Evolutionary conservation across 2,329 filamentous ascomycete species (phyloP).

Genomic region (Cordyceps pruinosa): DNA sequence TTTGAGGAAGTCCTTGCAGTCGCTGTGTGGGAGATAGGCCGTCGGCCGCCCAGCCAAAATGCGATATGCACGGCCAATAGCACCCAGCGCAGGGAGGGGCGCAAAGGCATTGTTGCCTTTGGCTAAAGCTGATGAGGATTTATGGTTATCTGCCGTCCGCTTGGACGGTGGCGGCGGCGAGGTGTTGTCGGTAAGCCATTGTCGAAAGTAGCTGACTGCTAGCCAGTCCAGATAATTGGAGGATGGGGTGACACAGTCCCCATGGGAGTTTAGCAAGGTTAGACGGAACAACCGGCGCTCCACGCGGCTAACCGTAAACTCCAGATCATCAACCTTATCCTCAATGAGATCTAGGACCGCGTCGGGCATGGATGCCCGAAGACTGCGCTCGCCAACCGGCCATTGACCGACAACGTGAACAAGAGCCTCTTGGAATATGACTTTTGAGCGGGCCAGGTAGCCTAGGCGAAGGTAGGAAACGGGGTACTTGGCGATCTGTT

Average conservation of each 20-base stretch:
- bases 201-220: slow-evolving; percentile 76
- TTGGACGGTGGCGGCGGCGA: slow-evolving; percentile 50
- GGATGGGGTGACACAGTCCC: slow-evolving; percentile 72
- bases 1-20: slow-evolving; percentile 86
- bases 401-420: slow-evolving; percentile 94
- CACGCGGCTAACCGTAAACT: slow-evolving; percentile 71
- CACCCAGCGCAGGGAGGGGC: slow-evolving; percentile 55
- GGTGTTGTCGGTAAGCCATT: slow-evolving; percentile 90
- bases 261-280: slow-evolving; percentile 67
- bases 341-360: slow-evolving; percentile 82
- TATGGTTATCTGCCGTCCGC: slow-evolving; percentile 13
- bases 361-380: slow-evolving; percentile 66
- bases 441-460: slow-evolving; percentile 74
- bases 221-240: slow-evolving; percentile 88
- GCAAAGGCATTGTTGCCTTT: slow-evolving; percentile 28
- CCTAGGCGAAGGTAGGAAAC: slow-evolving; percentile 86
- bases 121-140: slow-evolving; percentile 28
- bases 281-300: slow-evolving; percentile 79
- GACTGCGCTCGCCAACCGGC: slow-evolving; percentile 71
- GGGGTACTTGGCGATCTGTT: slow-evolving; percentile 94
- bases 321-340: slow-evolving; percentile 88
- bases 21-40: slow-evolving; percentile 73
- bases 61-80: slow-evolving; percentile 70
- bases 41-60: slow-evolving; percentile 55
- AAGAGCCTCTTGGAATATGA: slow-evolving; percentile 80